Base-by-base conservation (phyloP, 208 protist genomes). In the Trypanosoma vivax region DNA sequence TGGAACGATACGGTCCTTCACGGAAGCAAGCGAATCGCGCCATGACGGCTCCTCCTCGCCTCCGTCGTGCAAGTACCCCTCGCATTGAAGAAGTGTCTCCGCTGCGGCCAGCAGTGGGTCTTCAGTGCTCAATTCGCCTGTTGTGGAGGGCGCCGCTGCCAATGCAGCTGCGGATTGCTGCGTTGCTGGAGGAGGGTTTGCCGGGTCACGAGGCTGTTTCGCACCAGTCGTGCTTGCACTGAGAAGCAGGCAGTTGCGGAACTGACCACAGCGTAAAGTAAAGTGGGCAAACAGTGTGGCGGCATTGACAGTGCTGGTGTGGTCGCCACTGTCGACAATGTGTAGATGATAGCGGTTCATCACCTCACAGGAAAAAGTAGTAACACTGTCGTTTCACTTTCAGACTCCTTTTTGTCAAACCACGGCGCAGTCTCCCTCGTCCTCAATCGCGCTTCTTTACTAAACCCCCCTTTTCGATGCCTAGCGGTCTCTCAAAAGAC, bases 281-380 rank as follows among this genome's bases (percentile, higher is more conserved):
- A 93, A 59, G 58, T 90, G 81, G 5, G 79, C 81, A 25, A 90
- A 83, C 9, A 90, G 45, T 10, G 58, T 57, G 16, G 71, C 48
- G 3, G 70, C 71, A 0, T 67, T 70, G 24, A 63, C 73, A 10
- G 66, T 76, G 33, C 65, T 57, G 28, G 41, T 43, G 6, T 50
- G 23, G 27, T 60, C 57, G 14, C 68, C 79, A 34, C 68, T 60
- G 43, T 87, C 83, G 1, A 85, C 83, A 54, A 91, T 70, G 61
- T 91, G 83, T 30, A 91, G 37, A 40, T 91, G 83, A 51, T 59
- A 70, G n/a, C 64, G 64, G 18, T 41, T 45, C 6, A 34, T 50
- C 14, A 19, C 11, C 21, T 16, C 9, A 34, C 14, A 23, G 14
- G 23, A 16, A 57, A 60, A 83, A 40, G 54, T 73, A 61, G 48